Evolutionary conservation across 1,284 basidiomycete species (phyloP), one percentile per base, ranked within the genome.

Genomic region (Ustilago cynodontis): DNA sequence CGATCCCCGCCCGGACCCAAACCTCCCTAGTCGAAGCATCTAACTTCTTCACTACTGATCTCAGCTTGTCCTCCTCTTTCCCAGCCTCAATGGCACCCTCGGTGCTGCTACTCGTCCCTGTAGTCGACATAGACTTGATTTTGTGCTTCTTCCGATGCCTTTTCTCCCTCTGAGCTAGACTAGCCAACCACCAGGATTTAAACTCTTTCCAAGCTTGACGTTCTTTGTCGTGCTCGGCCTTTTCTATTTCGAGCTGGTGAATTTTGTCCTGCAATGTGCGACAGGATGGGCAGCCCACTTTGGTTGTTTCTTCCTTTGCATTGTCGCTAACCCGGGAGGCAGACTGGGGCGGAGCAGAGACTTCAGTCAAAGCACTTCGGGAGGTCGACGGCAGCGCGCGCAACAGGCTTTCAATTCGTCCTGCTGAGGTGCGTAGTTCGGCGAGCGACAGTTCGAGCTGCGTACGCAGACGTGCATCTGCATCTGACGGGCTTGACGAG

Each of bases 181-280:
- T 45, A 1, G 49, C 58, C 10, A 76, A 35, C 73, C 73, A 76
- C 73, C 73, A 76, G 3, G 31, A 18, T 24, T 76, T 76, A 54
- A 76, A 76, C 22, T 47, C 65, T 6, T 51, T 58, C 73, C 73
- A 76, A 1, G 68, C 59, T 11, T 65, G 24, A 1, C 55, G 26
- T 18, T 76, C 73, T 33, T 41, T 47, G 14, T 67, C 52, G 43
- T 71, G 54, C 18, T 39, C 50, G 11, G 4, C n/a, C 3, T 10
- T 31, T 18, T 52, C 18, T 6, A 16, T 2, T 14, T 54, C 59
- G 1, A 72, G 57, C 20, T 41, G 18, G 2, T 43, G 10, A 1
- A 73, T 43, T 6, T 59, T 56, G 10, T 16, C 1, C 18, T 39
- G 45, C 1, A 65, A 43, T 3, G 8, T 18, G 7, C 7, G 18